Evolutionary conservation across 2,329 filamentous ascomycete species (phyloP).

Genomic region (Stagonosporopsis tanaceti): DNA sequence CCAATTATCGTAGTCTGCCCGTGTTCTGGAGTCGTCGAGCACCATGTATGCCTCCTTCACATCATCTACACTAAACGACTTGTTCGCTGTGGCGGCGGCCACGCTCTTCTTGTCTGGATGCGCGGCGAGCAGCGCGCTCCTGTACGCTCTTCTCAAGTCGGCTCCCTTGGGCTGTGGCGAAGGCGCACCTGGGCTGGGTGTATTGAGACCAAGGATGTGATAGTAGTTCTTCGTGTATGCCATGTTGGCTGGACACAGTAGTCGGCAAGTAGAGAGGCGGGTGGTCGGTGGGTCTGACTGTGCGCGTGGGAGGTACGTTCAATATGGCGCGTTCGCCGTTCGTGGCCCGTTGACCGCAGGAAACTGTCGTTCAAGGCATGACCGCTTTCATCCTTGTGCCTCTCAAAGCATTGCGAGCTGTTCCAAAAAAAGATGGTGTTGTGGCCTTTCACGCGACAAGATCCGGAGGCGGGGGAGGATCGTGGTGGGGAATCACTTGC

Average conservation of each 20-base stretch:
- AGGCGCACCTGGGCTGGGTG: constrained; percentile 11
- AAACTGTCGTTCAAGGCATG: constrained; percentile 6
- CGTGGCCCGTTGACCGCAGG: constrained; percentile 9
- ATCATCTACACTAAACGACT: constrained; percentile 61
- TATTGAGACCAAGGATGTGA: constrained; percentile 32
- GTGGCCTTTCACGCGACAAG: neutral
- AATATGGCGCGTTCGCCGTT: neutral
- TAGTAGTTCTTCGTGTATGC: constrained; percentile 44
- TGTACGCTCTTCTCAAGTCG: constrained; percentile 57
- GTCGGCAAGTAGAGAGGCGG: neutral
- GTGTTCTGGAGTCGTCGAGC: constrained; percentile 55
- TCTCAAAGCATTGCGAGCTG: neutral
- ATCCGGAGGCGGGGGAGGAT: constrained; percentile 6
- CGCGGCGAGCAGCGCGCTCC: constrained; percentile 62
- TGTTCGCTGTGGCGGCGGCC: neutral
- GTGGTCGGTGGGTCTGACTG: neutral
- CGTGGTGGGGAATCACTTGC: constrained; percentile 9
- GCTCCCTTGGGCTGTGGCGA: constrained; percentile 9
- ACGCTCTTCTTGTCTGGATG: constrained; percentile 64
- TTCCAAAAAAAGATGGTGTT: neutral
- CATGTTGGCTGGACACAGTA: constrained; percentile 18
- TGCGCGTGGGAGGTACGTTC: neutral
- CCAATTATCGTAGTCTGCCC: constrained; percentile 53
- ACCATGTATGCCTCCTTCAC: constrained; percentile 66
- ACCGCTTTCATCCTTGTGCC: neutral